Evolutionary conservation across 768 basidiomycete genomes (phyloP).

Genomic region (Psilocybe azurescens): DNA sequence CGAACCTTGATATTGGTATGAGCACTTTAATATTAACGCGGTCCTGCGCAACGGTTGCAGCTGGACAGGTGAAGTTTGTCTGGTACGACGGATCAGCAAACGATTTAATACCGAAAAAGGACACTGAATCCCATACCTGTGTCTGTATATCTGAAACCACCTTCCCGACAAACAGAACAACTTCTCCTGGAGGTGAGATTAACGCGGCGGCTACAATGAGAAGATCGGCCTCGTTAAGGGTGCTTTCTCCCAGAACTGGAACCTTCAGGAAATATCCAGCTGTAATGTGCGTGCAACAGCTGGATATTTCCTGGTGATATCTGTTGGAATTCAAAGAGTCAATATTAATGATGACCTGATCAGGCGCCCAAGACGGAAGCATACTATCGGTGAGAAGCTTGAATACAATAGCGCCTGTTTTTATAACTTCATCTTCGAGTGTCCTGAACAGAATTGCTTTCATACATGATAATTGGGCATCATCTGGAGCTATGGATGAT

Average conservation of each 20-base stretch:
- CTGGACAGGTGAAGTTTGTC: slow-evolving; percentile 36
- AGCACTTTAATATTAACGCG: slow-evolving; percentile 31
- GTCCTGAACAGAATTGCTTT: slow-evolving; percentile 33
- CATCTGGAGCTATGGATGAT: slow-evolving; percentile 20
- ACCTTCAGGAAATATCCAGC: slow-evolving; percentile 35
- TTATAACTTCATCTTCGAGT: slow-evolving; percentile 38
- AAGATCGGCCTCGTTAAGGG: slow-evolving; percentile 39
- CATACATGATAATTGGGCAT: slow-evolving; percentile 42
- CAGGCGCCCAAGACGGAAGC: slow-evolving; percentile 1
- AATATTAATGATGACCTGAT: neutral
- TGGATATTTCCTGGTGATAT: slow-evolving; percentile 17
- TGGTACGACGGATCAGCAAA: slow-evolving; percentile 7
- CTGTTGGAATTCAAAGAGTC: slow-evolving; percentile 33
- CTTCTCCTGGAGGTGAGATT: slow-evolving; percentile 26
- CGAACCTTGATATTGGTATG: slow-evolving; percentile 33
- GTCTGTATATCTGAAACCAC: slow-evolving; percentile 34
- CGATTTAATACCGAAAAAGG: neutral
- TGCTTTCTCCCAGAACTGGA: slow-evolving; percentile 35
- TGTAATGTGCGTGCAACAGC: slow-evolving; percentile 18
- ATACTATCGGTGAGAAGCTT: slow-evolving; percentile 36
- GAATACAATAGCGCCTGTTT: slow-evolving; percentile 30
- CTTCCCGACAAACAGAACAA: slow-evolving; percentile 33
- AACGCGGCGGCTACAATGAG: slow-evolving; percentile 35
- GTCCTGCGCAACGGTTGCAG: slow-evolving; percentile 27
- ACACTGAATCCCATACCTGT: slow-evolving; percentile 24